Conservation (phyloP, 345 rosid species). For the Rhizophora mangle region DNA sequence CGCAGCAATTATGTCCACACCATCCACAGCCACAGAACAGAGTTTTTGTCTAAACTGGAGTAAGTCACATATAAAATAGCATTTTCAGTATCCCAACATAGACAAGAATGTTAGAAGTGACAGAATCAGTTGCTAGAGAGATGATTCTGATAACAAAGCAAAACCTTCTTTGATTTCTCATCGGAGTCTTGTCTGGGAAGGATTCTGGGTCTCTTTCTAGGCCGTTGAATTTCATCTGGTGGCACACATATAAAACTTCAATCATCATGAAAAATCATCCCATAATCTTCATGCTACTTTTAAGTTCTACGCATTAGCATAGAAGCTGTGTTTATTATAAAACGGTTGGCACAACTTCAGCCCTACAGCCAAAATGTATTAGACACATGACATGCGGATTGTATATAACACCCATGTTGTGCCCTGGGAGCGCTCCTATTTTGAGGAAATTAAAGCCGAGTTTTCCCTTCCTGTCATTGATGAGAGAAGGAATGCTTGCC, state of each 20-base stretch:
- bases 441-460: too few relatives aligned
- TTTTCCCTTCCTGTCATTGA: too few relatives aligned
- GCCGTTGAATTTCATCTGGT: constrained; percentile 62
- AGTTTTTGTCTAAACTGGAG: constrained; percentile 58
- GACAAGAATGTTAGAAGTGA: neutral
- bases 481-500: too few relatives aligned
- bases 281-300: constrained; percentile 3
- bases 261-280: constrained; percentile 3
- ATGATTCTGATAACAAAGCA: constrained; percentile 2
- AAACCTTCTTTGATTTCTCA: constrained; percentile 72
- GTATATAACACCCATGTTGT: too few relatives aligned
- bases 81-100: constrained; percentile 2
- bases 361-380: neutral
- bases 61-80: neutral
- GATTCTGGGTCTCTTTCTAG: constrained; percentile 71
- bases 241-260: constrained; percentile 21
- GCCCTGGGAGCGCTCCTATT: too few relatives aligned
- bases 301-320: neutral
- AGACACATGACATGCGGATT: too few relatives aligned
- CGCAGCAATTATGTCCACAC: constrained; percentile 53
- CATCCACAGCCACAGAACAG: constrained; percentile 58
- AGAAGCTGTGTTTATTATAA: neutral
- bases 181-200: constrained; percentile 47
- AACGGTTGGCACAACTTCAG: neutral
- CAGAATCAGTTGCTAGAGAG: neutral